A percentile compares a stretch with the other conserved stretches of the same genome.
Conservation (phyloP, 2,329 filamentous ascomycete genomes). For the Fusarium tupiense region DNA sequence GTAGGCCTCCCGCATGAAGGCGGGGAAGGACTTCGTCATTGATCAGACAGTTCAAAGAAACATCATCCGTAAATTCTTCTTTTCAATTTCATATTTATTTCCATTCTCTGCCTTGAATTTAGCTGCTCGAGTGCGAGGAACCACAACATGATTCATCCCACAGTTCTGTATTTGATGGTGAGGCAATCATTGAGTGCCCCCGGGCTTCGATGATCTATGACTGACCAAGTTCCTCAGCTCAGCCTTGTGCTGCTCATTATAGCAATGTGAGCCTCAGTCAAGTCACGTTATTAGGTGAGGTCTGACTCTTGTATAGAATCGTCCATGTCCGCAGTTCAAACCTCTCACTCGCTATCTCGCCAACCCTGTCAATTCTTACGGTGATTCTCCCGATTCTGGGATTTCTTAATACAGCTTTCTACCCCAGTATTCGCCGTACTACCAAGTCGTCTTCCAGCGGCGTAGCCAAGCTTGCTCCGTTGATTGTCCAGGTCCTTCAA, state of each 20-base stretch:
- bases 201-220: too few species aligned
- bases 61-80: too few species aligned
- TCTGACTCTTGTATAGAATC: constrained; percentile 44
- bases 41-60: neutral
- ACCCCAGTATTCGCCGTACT: constrained; percentile 46
- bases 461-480: constrained; percentile 42
- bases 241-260: constrained; percentile 45
- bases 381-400: constrained; percentile 54
- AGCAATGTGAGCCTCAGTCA: constrained; percentile 42
- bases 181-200: neutral
- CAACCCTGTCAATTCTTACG: constrained; percentile 49
- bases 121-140: too few species aligned
- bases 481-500: constrained; percentile 55
- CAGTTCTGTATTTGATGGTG: constrained; percentile 47
- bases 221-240: constrained; percentile 30
- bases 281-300: neutral
- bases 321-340: constrained; percentile 51
- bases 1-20: constrained; percentile 26
- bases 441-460: constrained; percentile 34
- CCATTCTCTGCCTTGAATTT: too few species aligned
- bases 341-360: constrained; percentile 54
- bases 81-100: neutral
- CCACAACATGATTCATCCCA: constrained; percentile 42
- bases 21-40: constrained; percentile 10
- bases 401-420: constrained; percentile 50